Base-by-base conservation (phyloP, 768 basidiomycete genomes). In the Cystoderma amianthinum region DNA sequence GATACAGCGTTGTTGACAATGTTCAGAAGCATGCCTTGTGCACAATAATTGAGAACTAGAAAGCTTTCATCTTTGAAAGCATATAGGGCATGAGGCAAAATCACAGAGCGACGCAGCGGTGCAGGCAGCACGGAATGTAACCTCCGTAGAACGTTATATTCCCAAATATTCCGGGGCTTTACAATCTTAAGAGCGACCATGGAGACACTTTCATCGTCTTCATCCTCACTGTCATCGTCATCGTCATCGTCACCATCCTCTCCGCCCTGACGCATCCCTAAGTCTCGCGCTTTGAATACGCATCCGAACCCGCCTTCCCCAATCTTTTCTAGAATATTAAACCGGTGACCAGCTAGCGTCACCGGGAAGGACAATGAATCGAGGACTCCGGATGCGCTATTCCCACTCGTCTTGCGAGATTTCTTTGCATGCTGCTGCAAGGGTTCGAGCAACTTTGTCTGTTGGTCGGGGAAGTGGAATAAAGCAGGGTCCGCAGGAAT, bases 291-390 rank as follows among this genome's bases (percentile, higher is more conserved):
- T 46, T 84, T 77, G 68, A 95, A 99, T n/a, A 99, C 96, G 2
- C 85, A 77, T 2, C 95, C 96, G 52, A 95, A 99, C 0, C 94
- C 91, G 4, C 96, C 96, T 63, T 99, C 96, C 13, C 96, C 96
- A 17, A 99, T 71, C 59, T 98, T 99, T 46, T 85, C 85, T 2
- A 71, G 64, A 3, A 97, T 78, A 40, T 74, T 74, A 53, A 86
- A 91, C 39, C 66, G 67, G 44, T 73, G 75, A 2, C 72, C 82
- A 34, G 70, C 70, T n/a, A 97, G 64, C 13, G 62, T 64, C 32
- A 98, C 56, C 16, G 74, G 52, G 57, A 85, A 71, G 17, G 64
- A 61, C 2, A 69, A 57, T 5, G 61, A 53, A 36, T 65, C 62
- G 23, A 65, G 48, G 3, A 54, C 60, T 30, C 61, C 65, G 24